phyloP scores from a whole-genome alignment of 2,329 filamentous ascomycete genomes.

The Alternaria postmessia region DNA sequence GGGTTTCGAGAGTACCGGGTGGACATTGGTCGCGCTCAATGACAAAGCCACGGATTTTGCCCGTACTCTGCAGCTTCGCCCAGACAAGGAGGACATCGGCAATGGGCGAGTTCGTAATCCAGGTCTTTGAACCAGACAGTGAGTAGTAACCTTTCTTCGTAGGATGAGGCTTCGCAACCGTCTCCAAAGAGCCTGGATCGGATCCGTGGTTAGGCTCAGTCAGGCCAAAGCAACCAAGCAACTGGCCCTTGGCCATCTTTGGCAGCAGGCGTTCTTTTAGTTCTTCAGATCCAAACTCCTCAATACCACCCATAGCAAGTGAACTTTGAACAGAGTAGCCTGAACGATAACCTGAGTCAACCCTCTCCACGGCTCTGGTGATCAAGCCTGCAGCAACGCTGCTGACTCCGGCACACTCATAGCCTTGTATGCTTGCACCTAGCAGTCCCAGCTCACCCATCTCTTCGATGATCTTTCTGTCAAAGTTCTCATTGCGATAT shows the following conservation, averaged over 20 bases:
- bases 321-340: slow-evolving; percentile 95
- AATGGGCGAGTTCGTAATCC: slow-evolving; percentile 95
- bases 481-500: slow-evolving; percentile 86
- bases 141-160: slow-evolving; percentile 82
- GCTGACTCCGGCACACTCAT: slow-evolving; percentile 86
- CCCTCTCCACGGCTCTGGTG: slow-evolving; percentile 86
- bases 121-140: slow-evolving; percentile 85
- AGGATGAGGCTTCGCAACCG: slow-evolving; percentile 81
- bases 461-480: slow-evolving; percentile 83
- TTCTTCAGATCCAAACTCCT: slow-evolving; percentile 86
- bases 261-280: slow-evolving; percentile 86
- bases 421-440: slow-evolving; percentile 85
- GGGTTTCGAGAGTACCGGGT: slow-evolving; percentile 87
- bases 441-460: slow-evolving; percentile 93
- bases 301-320: slow-evolving; percentile 90
- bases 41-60: slow-evolving; percentile 93
- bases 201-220: slow-evolving; percentile 94
- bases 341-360: slow-evolving; percentile 90
- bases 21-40: slow-evolving; percentile 87
- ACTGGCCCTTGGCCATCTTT: slow-evolving; percentile 79
- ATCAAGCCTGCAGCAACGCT: slow-evolving; percentile 90
- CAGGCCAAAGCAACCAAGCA: slow-evolving; percentile 85
- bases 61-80: slow-evolving; percentile 90
- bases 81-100: slow-evolving; percentile 86
- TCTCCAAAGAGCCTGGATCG: slow-evolving; percentile 92